phyloP scores from a whole-genome alignment of 768 basidiomycete genomes.

The Myochromella boudieri region DNA sequence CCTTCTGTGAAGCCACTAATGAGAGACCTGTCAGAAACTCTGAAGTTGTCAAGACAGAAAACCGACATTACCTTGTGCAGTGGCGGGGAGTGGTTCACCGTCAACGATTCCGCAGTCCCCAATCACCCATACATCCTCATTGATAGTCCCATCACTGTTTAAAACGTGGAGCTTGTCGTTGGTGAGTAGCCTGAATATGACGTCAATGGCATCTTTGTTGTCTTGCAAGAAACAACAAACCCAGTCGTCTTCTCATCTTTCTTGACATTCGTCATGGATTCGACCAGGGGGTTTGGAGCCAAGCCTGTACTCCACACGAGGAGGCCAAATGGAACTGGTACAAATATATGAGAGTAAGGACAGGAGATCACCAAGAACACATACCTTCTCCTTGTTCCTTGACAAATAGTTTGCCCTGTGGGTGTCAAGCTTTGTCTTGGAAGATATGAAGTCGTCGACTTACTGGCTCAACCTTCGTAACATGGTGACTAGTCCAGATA shows the following conservation, averaged over 20 bases:
- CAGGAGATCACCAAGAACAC: neutral
- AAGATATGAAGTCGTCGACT: slow-evolving; percentile 10
- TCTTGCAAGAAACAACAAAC: slow-evolving; percentile 26
- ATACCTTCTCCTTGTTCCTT: slow-evolving; percentile 14
- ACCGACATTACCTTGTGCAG: slow-evolving; percentile 66
- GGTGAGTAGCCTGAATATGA: slow-evolving; percentile 33
- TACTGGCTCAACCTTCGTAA: slow-evolving; percentile 65
- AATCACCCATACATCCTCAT: slow-evolving; percentile 77
- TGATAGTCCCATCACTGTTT: slow-evolving; percentile 46
- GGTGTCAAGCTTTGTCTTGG: no score
- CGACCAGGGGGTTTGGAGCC: slow-evolving; percentile 76
- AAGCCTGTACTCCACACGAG: slow-evolving; percentile 90
- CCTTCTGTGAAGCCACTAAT: slow-evolving; percentile 77
- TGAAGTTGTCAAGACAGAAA: slow-evolving; percentile 12
- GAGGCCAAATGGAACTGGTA: slow-evolving; percentile 75
- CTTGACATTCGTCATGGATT: slow-evolving; percentile 53
- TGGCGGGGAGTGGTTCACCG: slow-evolving; percentile 67
- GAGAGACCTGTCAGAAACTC: slow-evolving; percentile 3
- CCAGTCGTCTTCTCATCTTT: slow-evolving; percentile 62
- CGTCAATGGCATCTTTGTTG: neutral
- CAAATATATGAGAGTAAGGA: neutral
- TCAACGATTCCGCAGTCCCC: slow-evolving; percentile 74
- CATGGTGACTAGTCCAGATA: slow-evolving; percentile 71
- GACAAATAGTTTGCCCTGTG: slow-evolving; percentile 8
- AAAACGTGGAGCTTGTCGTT: slow-evolving; percentile 64